Percentiles rank a stretch among this genome's conserved stretches.
These are phyloP conservation scores for Gossypium stocksii DNA, from an alignment of 345 rosid genomes.

Conservation along the genomic window DNA sequence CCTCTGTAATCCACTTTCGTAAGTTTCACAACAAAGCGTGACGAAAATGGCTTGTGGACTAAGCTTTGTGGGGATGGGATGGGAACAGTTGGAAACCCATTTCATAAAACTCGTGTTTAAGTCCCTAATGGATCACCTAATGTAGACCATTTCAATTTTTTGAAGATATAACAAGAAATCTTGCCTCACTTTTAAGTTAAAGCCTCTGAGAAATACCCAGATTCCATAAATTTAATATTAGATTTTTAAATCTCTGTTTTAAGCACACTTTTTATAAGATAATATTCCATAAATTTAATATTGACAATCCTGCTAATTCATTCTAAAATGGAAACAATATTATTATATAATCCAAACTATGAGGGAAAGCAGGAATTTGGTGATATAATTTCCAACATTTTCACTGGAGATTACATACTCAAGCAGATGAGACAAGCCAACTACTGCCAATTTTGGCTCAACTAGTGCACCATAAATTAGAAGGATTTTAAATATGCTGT, in stretches of 20 bases:
- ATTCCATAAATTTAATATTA: too few relatives aligned
- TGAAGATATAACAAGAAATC: slow-evolving; percentile 18
- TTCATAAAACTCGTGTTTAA: slow-evolving; percentile 15
- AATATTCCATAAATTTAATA: too few relatives aligned
- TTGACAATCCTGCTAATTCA: too few relatives aligned
- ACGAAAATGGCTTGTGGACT: slow-evolving; percentile 12
- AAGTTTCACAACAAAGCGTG: background rate
- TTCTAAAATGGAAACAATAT: too few relatives aligned
- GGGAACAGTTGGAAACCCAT: slow-evolving; percentile 26
- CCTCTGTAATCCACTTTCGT: background rate
- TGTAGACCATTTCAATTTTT: slow-evolving; percentile 11
- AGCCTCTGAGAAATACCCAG: background rate
- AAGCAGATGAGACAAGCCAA: background rate
- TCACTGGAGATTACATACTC: background rate
- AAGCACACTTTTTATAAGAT: too few relatives aligned
- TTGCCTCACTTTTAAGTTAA: slow-evolving; percentile 18
- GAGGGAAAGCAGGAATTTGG: background rate
- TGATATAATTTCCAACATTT: background rate
- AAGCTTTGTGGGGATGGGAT: background rate
- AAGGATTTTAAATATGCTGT: background rate
- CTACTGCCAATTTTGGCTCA: slow-evolving; percentile 2
- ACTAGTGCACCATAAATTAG: background rate
- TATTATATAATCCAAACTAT: background rate
- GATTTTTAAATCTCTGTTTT: too few relatives aligned
- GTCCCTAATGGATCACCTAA: slow-evolving; percentile 33